Evolutionary conservation across 371 early-diverging fungal genomes (phyloP), one percentile per base, ranked within the genome.

Genomic region (Mortierella sp.): DNA sequence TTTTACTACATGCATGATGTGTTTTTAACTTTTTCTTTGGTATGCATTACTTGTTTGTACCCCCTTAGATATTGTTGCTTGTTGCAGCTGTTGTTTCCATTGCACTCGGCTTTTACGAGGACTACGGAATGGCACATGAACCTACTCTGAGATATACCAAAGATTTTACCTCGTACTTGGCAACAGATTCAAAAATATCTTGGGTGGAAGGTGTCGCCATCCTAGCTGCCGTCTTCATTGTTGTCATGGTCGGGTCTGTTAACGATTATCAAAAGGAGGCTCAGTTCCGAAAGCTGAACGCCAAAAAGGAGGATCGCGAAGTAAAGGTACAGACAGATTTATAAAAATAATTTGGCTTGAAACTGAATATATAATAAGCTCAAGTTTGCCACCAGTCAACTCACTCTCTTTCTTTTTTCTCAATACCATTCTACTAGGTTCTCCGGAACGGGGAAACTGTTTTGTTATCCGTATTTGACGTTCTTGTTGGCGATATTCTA

Each of bases 401-500:
- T 4, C 55, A 28, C 8, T 0, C 50, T n/a, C 10, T 38, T 38
- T 8, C n/a, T 59, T 40, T 38, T 10, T 36, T 36, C 33, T 6
- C 36, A 36, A 36, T 36, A 40, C 24, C n/a, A 24, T 5, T 13
- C 3, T 6, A 58, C 24, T 63, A 59, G 65, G 72, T 88, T 70
- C 75, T 90, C 33, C 90, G 96, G 64, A 89, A 91, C 78, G 92
- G 97, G 55, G 88, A 92, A 55, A 93, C 95, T 73, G 83, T 88
- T 24, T 90, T 94, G 64, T 84, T 97, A 58, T 95, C 95, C 40
- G 96, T 97, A n/a, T 94, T 92, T 83, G 94, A 96, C 64, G 53
- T 96, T 32, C 84, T 92, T 41, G 94, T 98, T 1, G 97, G 98
- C 60, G 98, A 98, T 84, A 87, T 98, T 60, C 84, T 98, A 45